These are phyloP conservation scores for Flaveria bidentis DNA, from an alignment of 129 eudicot species.

Conservation along the genomic window DNA sequence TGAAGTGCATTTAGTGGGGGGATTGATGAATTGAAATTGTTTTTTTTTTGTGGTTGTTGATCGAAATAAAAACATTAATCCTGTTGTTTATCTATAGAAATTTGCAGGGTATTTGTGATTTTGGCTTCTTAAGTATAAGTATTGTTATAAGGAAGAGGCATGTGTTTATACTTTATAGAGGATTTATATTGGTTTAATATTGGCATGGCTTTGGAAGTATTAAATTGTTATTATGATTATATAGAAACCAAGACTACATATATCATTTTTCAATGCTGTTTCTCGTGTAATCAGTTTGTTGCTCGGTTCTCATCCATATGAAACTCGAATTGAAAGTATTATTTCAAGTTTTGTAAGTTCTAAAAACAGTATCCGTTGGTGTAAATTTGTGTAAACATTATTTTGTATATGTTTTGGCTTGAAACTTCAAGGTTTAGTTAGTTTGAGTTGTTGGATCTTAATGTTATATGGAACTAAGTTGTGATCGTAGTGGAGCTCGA, in stretches of 20 bases:
- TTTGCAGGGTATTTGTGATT: neutral
- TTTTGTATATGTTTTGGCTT: neutral
- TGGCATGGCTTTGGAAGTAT: neutral
- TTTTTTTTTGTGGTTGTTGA: too few relatives aligned
- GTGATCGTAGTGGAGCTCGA: neutral
- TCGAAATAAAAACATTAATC: neutral
- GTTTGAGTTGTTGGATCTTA: neutral
- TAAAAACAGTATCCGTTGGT: neutral
- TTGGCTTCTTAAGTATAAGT: neutral
- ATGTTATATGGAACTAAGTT: neutral
- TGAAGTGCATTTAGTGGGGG: neutral
- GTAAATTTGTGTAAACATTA: neutral
- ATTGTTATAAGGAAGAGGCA: neutral
- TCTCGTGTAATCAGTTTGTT: neutral
- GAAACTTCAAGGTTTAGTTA: neutral
- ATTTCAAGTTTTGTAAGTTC: too few relatives aligned
- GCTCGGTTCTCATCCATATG: neutral
- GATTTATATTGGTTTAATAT: neutral
- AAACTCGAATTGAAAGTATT: neutral
- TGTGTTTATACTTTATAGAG: neutral
- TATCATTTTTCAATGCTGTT: neutral
- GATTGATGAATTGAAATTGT: neutral
- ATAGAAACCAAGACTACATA: neutral
- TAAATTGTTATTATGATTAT: neutral
- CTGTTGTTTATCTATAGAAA: neutral